Percentiles rank a stretch among this genome's conserved stretches.
These are phyloP conservation scores for Mucor irregularis DNA, from an alignment of 371 early-diverging fungal genomes.

Conservation along the genomic window DNA sequence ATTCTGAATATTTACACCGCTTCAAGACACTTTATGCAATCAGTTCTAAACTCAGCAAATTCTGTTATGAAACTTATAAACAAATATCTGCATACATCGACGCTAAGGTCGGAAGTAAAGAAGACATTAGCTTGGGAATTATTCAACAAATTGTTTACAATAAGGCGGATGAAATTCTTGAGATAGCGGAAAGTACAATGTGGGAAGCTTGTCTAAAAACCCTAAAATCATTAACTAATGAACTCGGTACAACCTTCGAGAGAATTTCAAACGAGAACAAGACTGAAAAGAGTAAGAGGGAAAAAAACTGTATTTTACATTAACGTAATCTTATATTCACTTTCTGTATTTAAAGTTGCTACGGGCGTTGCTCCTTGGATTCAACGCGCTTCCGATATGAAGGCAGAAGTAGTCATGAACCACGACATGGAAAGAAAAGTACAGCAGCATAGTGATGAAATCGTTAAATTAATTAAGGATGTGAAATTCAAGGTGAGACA, in stretches of 20 bases:
- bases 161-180: slow-evolving; percentile 54
- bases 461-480: slow-evolving; percentile 72
- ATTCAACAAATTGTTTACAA: slow-evolving; percentile 53
- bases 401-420: slow-evolving; percentile 74
- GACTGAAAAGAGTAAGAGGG: slow-evolving; percentile 52
- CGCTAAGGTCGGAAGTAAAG: slow-evolving; percentile 42
- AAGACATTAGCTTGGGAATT: slow-evolving; percentile 38
- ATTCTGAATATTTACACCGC: slow-evolving; percentile 49
- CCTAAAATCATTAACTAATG: slow-evolving; percentile 51
- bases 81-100: slow-evolving; percentile 33
- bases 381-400: slow-evolving; percentile 76
- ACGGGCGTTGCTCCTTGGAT: slow-evolving; percentile 75
- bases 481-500: slow-evolving; percentile 59
- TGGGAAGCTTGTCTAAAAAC: slow-evolving; percentile 63
- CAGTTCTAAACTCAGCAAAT: slow-evolving; percentile 52
- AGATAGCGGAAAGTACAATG: slow-evolving; percentile 57
- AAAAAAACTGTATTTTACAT: too few species aligned
- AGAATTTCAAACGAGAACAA: slow-evolving; percentile 51
- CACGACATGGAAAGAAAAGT: slow-evolving; percentile 75
- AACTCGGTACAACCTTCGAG: slow-evolving; percentile 35
- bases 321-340: too few species aligned
- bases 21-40: slow-evolving; percentile 54
- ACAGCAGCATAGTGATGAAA: slow-evolving; percentile 77
- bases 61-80: slow-evolving; percentile 43
- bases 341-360: slow-evolving; percentile 29